Evolutionary conservation across 2,329 filamentous ascomycete genomes (phyloP).

Genomic region (Cercospora zeina): DNA sequence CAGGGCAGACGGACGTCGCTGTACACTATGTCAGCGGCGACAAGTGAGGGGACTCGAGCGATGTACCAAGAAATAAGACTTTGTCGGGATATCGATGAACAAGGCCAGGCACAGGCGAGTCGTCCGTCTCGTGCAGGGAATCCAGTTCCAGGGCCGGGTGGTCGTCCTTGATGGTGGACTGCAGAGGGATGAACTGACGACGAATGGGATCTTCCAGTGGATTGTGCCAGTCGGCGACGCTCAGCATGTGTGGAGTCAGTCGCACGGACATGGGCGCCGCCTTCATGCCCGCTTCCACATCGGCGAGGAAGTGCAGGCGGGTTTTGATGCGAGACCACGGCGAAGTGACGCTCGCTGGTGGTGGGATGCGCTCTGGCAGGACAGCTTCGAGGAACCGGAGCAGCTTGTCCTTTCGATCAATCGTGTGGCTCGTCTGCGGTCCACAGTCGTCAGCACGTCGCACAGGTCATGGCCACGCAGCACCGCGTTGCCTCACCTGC

Average conservation of each 20-base stretch:
- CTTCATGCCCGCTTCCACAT: constrained; percentile 56
- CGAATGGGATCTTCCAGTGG: constrained; percentile 61
- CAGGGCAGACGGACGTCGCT: constrained; percentile 62
- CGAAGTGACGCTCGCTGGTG: constrained; percentile 27
- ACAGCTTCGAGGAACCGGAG: constrained; percentile 52
- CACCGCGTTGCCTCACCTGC: constrained; percentile 51
- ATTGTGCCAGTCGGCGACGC: constrained; percentile 60
- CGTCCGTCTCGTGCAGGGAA: constrained; percentile 59
- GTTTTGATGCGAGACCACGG: constrained; percentile 45
- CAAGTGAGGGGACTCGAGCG: neutral
- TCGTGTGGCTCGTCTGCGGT: constrained; percentile 51
- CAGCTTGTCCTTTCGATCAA: constrained; percentile 53
- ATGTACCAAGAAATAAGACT: constrained; percentile 60
- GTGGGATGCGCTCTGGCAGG: constrained; percentile 55
- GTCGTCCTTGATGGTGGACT: constrained; percentile 55
- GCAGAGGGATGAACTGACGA: constrained; percentile 61
- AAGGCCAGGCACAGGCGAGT: constrained; percentile 58
- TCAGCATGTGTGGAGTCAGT: constrained; percentile 61
- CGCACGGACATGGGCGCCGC: constrained; percentile 61
- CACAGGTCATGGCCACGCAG: neutral
- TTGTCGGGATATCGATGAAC: constrained; percentile 67
- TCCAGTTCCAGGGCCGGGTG: constrained; percentile 59
- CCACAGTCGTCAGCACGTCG: constrained; percentile 8
- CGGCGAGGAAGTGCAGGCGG: constrained; percentile 56
- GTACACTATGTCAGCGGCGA: constrained; percentile 1